Evolutionary conservation across 2,329 filamentous ascomycete species (phyloP), one percentile per base, ranked within the genome.

Genomic region (Botrytis deweyae): DNA sequence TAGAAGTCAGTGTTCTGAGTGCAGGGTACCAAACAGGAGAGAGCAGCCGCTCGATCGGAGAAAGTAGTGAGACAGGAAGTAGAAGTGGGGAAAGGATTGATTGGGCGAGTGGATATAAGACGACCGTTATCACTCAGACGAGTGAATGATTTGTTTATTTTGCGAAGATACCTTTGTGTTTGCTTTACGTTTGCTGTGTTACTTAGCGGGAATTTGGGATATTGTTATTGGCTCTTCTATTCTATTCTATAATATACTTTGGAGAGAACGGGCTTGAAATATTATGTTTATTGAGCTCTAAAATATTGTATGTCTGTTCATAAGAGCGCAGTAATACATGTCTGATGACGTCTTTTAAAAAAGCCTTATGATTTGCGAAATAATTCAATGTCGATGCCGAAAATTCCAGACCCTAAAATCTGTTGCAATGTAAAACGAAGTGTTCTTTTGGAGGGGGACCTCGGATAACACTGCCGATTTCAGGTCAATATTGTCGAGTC

Each of bases 91-190:
- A 33, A 6, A 29, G 16, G 14, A 44, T 72, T 72, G 64, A 73
- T 52, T 73, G 71, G 71, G 44, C 29, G 8, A 44, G 18, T 58
- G 71, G 71, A 22, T 55, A 40, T 40, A 73, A 62, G 40, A 73
- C 55, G 49, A 68, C 65, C 8, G 33, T 70, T 33, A 52, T 70
- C 20, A 73, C 55, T 46, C 71, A 73, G 42, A 73, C 64, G n/a
- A 38, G 46, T 49, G 64, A 70, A 46, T 73, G 42, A 73, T 59
- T 55, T 69, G 18, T 22, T 49, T 25, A 29, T 3, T 58, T 29
- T 49, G 38, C 49, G 16, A 9, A 38, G 33, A 68, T 68, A 68
- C 46, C 65, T 42, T 33, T 55, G 25, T 29, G 14, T 29, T n/a
- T 68, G 36, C 36, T 55, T 68, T 67, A 38, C 12, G 7, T 67